These are phyloP conservation scores for Paradendryphiella salina DNA, from an alignment of 2,329 filamentous ascomycete genomes.

Conservation along the genomic window DNA sequence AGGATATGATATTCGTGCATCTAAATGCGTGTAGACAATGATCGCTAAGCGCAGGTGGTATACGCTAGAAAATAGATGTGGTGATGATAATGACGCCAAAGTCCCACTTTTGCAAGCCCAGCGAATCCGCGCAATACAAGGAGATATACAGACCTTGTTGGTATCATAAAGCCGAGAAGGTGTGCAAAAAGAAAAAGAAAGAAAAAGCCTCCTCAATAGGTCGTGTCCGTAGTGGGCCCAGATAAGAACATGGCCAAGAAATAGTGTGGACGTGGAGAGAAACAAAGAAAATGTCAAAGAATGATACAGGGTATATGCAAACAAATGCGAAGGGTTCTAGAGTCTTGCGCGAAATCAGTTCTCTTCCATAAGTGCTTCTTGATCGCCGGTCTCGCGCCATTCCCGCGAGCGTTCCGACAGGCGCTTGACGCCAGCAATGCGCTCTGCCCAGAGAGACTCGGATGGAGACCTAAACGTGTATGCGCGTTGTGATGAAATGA, in stretches of 20 bases:
- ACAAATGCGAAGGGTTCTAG: conserved; percentile 14
- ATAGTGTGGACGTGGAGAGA: conserved; percentile 17
- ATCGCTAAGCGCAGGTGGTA: conserved; percentile 24
- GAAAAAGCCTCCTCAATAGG: conserved; percentile 15
- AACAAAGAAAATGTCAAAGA: conserved; percentile 20
- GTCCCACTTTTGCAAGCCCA: conserved; percentile 25
- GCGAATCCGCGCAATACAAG: conserved; percentile 11
- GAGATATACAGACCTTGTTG: conserved; percentile 17
- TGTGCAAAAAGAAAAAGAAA: conserved; percentile 10
- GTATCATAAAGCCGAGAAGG: conserved; percentile 26
- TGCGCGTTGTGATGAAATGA: conserved; percentile 90
- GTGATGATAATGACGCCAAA: conserved; percentile 15
- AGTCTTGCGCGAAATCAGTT: conserved; percentile 29
- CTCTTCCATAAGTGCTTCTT: conserved; percentile 63
- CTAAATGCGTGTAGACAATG: conserved; percentile 22
- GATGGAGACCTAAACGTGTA: conserved; percentile 91
- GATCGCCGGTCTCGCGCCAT: conserved; percentile 86
- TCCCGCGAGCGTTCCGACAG: conserved; percentile 83
- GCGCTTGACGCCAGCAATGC: conserved; percentile 78
- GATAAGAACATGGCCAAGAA: conserved; percentile 17
- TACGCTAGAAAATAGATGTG: conserved; percentile 21
- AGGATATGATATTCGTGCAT: conserved; percentile 27
- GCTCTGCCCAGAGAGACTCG: conserved; percentile 84
- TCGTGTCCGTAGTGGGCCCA: conserved; percentile 6
- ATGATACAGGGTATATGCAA: conserved; percentile 28